These are phyloP conservation scores for Saussurea involucrata DNA, from an alignment of 129 eudicot species.

Conservation along the genomic window DNA sequence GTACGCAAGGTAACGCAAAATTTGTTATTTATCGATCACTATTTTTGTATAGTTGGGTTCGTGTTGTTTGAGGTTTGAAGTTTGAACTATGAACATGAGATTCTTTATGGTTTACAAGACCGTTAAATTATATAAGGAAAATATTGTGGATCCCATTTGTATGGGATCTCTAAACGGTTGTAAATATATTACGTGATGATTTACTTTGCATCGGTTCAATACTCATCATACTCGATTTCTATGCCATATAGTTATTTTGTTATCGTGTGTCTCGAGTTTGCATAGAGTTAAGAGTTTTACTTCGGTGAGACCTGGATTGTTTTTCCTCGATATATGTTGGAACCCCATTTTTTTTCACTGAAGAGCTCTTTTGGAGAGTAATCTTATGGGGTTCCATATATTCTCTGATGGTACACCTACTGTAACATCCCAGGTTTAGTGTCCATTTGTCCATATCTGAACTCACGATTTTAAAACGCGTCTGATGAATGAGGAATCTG, in stretches of 20 bases:
- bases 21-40: not conserved
- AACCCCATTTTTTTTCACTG: not conserved
- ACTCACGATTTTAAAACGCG: no score
- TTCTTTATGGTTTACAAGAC: constrained; percentile 14
- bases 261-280: no score
- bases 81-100: constrained; percentile 11
- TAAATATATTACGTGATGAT: constrained; percentile 2
- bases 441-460: no score
- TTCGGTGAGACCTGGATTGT: not conserved
- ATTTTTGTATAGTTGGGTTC: constrained; percentile 17
- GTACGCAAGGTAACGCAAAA: not conserved
- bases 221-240: not conserved
- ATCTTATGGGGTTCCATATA: not conserved
- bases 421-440: no score
- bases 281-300: no score
- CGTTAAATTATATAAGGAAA: not conserved
- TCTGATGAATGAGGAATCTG: no score
- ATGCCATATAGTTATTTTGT: no score
- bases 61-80: constrained; percentile 6
- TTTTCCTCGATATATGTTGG: not conserved
- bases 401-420: not conserved
- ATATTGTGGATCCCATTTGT: constrained; percentile 7
- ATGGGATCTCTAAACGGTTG: not conserved
- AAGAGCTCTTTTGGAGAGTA: not conserved
- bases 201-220: not conserved